Conservation (phyloP, 1,139 yeast genomes). For the Meyerozyma elateridarum region DNA sequence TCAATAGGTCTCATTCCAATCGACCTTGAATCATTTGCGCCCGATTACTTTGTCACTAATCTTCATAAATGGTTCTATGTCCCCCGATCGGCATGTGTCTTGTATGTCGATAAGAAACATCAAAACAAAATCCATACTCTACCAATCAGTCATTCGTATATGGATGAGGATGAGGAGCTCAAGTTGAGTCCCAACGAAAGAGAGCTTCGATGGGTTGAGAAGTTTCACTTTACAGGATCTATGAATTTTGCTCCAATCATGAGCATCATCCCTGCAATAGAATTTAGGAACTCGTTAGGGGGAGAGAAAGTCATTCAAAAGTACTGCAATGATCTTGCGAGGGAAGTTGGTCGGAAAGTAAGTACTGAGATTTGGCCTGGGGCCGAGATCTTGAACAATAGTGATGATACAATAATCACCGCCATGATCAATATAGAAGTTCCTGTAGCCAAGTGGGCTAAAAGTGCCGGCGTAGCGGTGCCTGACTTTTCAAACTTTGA, state of each 20-base stretch:
- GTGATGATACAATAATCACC: conserved; percentile 8
- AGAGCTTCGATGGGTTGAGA: conserved; percentile 29
- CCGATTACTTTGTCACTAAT: conserved; percentile 62
- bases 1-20: conserved; percentile 51
- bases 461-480: not conserved
- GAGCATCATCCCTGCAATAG: conserved; percentile 16
- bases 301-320: conserved; percentile 12
- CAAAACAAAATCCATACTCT: conserved; percentile 51
- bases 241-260: conserved; percentile 24
- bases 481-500: not conserved
- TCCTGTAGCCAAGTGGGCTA: conserved; percentile 6
- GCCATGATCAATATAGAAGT: conserved; percentile 12
- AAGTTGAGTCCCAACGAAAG: conserved; percentile 18
- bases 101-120: conserved; percentile 52
- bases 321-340: conserved; percentile 11
- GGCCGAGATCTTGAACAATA: conserved; percentile 9
- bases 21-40: conserved; percentile 39
- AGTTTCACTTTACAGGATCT: conserved; percentile 38
- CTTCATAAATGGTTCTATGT: conserved; percentile 67
- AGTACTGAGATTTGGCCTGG: conserved; percentile 12
- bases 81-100: conserved; percentile 56
- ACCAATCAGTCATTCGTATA: conserved; percentile 51
- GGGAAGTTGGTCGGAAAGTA: conserved; percentile 7
- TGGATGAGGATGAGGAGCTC: conserved; percentile 17
- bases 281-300: conserved; percentile 10